A percentile compares a stretch with the other conserved stretches of the same genome.
phyloP scores from a whole-genome alignment of 176 grass and related monocot species.

The Carex kokanica region DNA sequence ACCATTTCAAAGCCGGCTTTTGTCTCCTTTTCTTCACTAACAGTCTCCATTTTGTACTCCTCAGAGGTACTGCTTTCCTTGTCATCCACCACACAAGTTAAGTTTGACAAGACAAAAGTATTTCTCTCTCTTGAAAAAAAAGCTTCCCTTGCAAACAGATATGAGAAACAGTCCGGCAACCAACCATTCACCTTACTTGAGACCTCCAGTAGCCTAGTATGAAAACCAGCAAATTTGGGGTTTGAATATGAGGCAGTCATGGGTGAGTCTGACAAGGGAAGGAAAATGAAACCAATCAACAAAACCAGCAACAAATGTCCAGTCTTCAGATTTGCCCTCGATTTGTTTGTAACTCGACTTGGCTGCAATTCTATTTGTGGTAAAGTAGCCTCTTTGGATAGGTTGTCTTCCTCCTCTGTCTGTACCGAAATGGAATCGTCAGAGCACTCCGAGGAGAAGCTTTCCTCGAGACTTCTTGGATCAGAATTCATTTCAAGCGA shows the following conservation, averaged over 20 bases:
- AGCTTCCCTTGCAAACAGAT: conserved; percentile 25
- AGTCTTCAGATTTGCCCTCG: neutral
- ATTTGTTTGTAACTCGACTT: neutral
- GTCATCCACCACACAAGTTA: conserved; percentile 39
- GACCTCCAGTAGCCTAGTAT: conserved; percentile 23
- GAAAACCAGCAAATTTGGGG: conserved; percentile 45
- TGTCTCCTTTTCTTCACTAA: conserved; percentile 15
- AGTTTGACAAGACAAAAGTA: conserved; percentile 40
- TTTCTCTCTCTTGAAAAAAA: conserved; percentile 32
- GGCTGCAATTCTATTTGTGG: neutral
- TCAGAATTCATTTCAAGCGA: conserved; percentile 7
- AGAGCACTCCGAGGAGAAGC: conserved; percentile 54
- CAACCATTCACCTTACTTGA: conserved; percentile 44
- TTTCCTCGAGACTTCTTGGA: conserved; percentile 44
- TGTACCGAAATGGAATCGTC: conserved; percentile 29
- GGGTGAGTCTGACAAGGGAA: conserved; percentile 36
- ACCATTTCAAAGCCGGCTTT: conserved; percentile 7
- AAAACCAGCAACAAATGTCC: conserved; percentile 41
- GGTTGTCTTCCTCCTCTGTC: conserved; percentile 33
- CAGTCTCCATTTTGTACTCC: neutral
- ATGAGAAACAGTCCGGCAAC: conserved; percentile 43
- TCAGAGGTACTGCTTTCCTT: conserved; percentile 22
- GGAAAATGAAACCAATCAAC: conserved; percentile 33
- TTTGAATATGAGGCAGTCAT: conserved; percentile 37
- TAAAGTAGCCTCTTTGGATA: conserved; percentile 21